Conservation (phyloP, 1,284 basidiomycete species). For the Rhodotorula sp. region DNA sequence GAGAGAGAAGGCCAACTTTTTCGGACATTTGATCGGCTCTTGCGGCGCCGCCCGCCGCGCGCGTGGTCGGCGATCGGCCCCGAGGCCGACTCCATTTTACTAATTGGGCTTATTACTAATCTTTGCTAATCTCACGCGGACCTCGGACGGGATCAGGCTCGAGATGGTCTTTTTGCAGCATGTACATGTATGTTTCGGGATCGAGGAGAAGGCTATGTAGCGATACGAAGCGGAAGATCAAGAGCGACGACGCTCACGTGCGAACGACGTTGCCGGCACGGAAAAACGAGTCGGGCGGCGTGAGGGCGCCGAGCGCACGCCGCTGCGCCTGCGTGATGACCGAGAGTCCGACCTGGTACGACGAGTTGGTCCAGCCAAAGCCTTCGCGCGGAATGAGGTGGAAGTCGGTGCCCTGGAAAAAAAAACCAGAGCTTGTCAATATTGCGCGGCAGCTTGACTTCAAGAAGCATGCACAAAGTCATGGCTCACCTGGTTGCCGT, state of each 20-base stretch:
- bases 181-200: background rate
- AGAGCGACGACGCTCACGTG: background rate
- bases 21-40: background rate
- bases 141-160: background rate
- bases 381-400: slow-evolving; percentile 94
- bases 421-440: no score
- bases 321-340: slow-evolving; percentile 92
- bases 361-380: slow-evolving; percentile 84
- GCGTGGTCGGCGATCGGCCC: background rate
- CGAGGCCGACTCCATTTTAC: background rate
- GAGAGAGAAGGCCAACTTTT: background rate
- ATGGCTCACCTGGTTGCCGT: slow-evolving; percentile 61
- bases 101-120: background rate
- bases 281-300: slow-evolving; percentile 87
- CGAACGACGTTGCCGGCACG: slow-evolving; percentile 11
- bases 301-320: slow-evolving; percentile 87
- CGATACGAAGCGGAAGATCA: background rate
- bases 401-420: slow-evolving; percentile 84
- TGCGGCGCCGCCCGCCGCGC: no score
- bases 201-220: no score
- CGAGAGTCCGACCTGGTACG: slow-evolving; percentile 91
- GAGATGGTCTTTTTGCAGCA: background rate
- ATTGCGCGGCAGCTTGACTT: no score
- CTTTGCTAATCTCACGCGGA: background rate
- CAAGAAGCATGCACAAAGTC: background rate